These are phyloP conservation scores for Dissophora globulifera DNA, from an alignment of 192 early-diverging fungal species.

Conservation along the genomic window DNA sequence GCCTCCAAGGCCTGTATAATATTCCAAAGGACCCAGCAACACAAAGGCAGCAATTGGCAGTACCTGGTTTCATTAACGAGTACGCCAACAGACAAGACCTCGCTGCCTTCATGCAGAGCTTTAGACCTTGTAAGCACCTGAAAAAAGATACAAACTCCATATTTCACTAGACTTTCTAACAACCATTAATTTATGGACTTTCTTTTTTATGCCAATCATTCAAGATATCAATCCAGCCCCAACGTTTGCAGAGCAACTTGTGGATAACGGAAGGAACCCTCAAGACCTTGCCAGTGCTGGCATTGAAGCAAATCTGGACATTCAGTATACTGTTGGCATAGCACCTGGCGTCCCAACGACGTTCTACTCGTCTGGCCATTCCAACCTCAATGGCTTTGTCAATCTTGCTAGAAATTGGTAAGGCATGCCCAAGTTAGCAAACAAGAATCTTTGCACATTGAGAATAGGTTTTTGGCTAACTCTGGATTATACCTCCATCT, in stretches of 20 bases:
- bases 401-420: too few relatives aligned
- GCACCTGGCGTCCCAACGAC: not conserved
- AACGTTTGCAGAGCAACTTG: not conserved
- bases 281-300: not conserved
- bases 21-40: not conserved
- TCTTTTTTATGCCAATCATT: too few relatives aligned
- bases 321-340: not conserved
- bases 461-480: too few relatives aligned
- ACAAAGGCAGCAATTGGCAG: not conserved
- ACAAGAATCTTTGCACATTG: too few relatives aligned
- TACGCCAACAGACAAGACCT: not conserved
- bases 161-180: too few relatives aligned
- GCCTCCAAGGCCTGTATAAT: conserved; percentile 1
- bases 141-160: too few relatives aligned
- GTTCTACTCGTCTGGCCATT: not conserved
- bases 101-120: not conserved
- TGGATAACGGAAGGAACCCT: not conserved
- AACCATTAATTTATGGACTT: too few relatives aligned
- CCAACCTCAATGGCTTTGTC: not conserved
- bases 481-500: too few relatives aligned
- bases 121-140: too few relatives aligned
- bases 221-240: not conserved
- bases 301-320: conserved; percentile 2
- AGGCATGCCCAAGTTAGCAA: too few relatives aligned
- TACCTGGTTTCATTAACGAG: not conserved